phyloP scores from a whole-genome alignment of 2,329 filamentous ascomycete species.

The Colletotrichum chrysophilum region DNA sequence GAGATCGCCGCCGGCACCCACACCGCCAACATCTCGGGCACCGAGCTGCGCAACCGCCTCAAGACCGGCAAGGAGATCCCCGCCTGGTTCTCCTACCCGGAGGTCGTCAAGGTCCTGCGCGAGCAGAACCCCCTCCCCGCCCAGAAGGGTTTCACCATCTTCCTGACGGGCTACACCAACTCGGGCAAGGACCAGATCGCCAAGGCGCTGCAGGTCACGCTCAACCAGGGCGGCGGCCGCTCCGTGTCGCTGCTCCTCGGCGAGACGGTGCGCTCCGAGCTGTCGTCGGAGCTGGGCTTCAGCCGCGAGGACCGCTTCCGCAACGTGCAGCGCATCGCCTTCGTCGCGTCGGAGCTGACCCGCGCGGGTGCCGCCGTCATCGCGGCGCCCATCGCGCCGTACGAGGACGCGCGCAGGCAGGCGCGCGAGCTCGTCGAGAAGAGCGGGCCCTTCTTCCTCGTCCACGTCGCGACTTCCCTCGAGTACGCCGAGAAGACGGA shows the following conservation, averaged over 20 bases:
- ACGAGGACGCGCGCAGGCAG: constrained; percentile 76
- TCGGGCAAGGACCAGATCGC: constrained; percentile 96
- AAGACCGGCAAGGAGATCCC: constrained; percentile 93
- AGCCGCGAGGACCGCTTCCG: constrained; percentile 88
- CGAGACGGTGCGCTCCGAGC: constrained; percentile 91
- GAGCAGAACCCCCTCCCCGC: constrained; percentile 94
- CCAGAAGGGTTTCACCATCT: constrained; percentile 96
- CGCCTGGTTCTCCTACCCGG: constrained; percentile 99
- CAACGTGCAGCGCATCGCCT: constrained; percentile 96
- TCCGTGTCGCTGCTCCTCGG: constrained; percentile 93
- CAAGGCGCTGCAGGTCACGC: constrained; percentile 91
- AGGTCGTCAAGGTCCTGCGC: constrained; percentile 94
- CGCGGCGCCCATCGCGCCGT: constrained; percentile 93
- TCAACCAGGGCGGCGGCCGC: constrained; percentile 97
- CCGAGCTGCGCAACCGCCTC: constrained; percentile 90
- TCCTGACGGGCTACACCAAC: constrained; percentile 97
- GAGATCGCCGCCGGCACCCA: constrained; percentile 83
- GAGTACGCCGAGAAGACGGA: constrained; percentile 96
- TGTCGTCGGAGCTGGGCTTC: constrained; percentile 96
- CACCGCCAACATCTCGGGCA: constrained; percentile 86
- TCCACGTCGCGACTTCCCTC: constrained; percentile 92
- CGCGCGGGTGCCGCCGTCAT: constrained; percentile 93
- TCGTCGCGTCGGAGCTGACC: constrained; percentile 94
- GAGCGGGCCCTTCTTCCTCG: constrained; percentile 89
- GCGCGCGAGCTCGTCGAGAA: constrained; percentile 88